phyloP scores from a whole-genome alignment of 2,329 filamentous ascomycete genomes.

The Fusarium sororula region DNA sequence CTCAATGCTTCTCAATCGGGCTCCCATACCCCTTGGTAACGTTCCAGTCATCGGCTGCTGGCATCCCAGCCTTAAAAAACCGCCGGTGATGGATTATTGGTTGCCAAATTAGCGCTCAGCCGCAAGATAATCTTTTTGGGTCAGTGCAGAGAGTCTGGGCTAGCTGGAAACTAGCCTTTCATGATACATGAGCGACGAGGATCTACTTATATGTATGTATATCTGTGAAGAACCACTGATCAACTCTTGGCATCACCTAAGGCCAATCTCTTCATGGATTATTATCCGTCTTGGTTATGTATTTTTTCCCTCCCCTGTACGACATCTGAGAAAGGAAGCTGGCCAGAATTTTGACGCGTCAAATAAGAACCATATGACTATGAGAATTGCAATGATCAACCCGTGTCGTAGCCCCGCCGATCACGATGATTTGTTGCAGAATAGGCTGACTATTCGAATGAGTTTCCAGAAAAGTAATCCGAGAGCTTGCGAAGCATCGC shows the following conservation, averaged over 20 bases:
- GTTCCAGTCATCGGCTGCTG: neutral
- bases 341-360: constrained; percentile 14
- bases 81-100: neutral
- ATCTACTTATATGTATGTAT: neutral
- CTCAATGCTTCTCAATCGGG: neutral
- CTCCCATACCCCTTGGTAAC: neutral
- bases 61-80: neutral
- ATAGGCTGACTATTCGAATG: neutral
- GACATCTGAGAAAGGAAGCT: constrained; percentile 16
- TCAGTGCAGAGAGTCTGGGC: neutral
- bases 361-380: constrained; percentile 3
- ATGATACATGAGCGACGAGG: neutral
- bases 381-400: neutral
- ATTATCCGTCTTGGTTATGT: neutral
- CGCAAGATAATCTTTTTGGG: neutral
- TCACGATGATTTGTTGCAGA: constrained; percentile 7
- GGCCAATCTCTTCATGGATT: neutral
- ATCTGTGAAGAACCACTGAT: neutral
- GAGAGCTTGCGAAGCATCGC: neutral
- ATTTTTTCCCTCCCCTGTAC: neutral
- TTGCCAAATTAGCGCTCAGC: constrained; percentile 7
- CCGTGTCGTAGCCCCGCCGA: neutral
- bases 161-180: neutral
- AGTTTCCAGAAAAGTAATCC: neutral
- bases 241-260: constrained; percentile 1